These are phyloP conservation scores for Curvularia verruculosa DNA, from an alignment of 2,329 filamentous ascomycete genomes.

Conservation along the genomic window DNA sequence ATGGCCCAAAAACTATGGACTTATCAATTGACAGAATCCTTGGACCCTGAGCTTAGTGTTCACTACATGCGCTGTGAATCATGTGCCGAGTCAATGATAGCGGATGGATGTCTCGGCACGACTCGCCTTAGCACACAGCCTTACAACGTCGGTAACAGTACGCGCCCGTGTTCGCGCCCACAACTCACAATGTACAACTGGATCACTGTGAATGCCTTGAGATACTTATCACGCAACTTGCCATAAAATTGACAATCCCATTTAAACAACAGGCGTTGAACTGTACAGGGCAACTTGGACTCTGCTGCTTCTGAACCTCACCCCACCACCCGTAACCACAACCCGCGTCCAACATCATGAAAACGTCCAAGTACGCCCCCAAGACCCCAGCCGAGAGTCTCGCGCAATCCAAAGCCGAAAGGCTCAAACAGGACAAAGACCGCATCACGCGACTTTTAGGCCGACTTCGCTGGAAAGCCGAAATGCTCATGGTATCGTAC, in stretches of 20 bases:
- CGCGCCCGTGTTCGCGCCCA: neutral
- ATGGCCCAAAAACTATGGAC: no score
- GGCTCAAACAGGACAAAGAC: slow-evolving; percentile 40
- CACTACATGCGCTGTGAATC: no score
- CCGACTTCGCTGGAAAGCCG: slow-evolving; percentile 46
- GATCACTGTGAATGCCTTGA: neutral
- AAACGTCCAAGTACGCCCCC: slow-evolving; percentile 40
- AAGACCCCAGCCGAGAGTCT: slow-evolving; percentile 36
- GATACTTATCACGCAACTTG: neutral
- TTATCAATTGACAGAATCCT: no score
- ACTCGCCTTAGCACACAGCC: neutral
- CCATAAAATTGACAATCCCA: neutral
- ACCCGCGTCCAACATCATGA: slow-evolving; percentile 16
- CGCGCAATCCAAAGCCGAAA: slow-evolving; percentile 34
- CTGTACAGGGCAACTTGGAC: neutral
- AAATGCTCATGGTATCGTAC: slow-evolving; percentile 41
- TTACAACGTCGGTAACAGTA: slow-evolving; percentile 3
- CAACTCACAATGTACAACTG: neutral
- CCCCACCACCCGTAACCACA: neutral
- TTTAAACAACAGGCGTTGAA: no score
- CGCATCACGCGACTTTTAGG: slow-evolving; percentile 34
- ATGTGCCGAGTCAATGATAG: no score
- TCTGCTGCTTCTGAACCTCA: no score
- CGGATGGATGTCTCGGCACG: neutral
- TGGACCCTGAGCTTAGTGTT: no score